Percentiles rank a stretch among this genome's conserved stretches.
Conservation (phyloP, 192 early-diverging fungal species). For the Rhizoclosmatium globosum region DNA sequence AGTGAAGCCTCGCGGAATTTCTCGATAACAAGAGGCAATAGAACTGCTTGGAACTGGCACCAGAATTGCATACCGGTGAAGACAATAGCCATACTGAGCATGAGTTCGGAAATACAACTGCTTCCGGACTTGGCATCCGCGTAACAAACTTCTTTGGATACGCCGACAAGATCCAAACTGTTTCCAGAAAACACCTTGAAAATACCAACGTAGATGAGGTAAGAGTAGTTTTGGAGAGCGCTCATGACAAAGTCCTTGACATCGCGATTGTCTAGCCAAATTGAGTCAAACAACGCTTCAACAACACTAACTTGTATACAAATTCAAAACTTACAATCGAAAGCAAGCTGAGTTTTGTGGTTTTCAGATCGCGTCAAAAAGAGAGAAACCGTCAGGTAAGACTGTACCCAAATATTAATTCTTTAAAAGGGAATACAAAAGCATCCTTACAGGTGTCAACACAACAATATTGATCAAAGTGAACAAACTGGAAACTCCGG, state of each 20-base stretch:
- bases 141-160: constrained; percentile 20
- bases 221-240: constrained; percentile 71
- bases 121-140: neutral
- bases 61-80: constrained; percentile 66
- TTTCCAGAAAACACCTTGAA: constrained; percentile 52
- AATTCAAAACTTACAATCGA: constrained; percentile 18
- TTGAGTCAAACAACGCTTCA: neutral
- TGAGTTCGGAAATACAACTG: constrained; percentile 62
- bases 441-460: constrained; percentile 58
- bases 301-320: neutral
- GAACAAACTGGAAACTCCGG: constrained; percentile 49
- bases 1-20: neutral
- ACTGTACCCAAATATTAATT: constrained; percentile 11
- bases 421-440: constrained; percentile 8
- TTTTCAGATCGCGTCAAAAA: constrained; percentile 42
- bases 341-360: constrained; percentile 41
- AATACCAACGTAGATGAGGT: constrained; percentile 66
- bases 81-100: constrained; percentile 67
- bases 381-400: constrained; percentile 18
- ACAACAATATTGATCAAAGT: constrained; percentile 63
- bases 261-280: constrained; percentile 48
- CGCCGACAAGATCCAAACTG: constrained; percentile 6
- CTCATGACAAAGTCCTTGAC: constrained; percentile 66
- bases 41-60: constrained; percentile 55
- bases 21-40: constrained; percentile 49